phyloP scores from a whole-genome alignment of 164 flowering plant genomes.

The Nymphaea thermarum region DNA sequence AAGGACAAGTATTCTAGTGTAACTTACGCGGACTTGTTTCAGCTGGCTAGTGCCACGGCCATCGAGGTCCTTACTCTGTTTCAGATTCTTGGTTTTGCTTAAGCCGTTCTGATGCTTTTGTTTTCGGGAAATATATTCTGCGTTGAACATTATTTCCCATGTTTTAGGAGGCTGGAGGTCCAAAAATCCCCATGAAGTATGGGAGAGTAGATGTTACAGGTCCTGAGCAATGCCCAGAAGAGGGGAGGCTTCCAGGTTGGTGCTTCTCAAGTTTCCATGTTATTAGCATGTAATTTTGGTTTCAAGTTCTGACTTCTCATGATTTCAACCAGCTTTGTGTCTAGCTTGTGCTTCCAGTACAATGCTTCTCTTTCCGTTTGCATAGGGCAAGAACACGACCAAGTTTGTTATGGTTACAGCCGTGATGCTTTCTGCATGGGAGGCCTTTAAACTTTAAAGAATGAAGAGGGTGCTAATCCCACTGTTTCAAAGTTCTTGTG shows the following conservation, averaged over 20 bases:
- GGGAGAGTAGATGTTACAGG: slow-evolving; percentile 79
- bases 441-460: too few relatives aligned
- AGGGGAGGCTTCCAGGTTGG: slow-evolving; percentile 95
- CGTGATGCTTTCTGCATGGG: too few relatives aligned
- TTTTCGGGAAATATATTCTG: not conserved
- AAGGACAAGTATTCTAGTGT: slow-evolving; percentile 79
- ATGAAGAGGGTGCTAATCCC: too few relatives aligned
- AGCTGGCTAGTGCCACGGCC: slow-evolving; percentile 96
- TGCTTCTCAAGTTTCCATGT: not conserved
- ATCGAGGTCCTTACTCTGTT: slow-evolving; percentile 45
- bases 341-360: too few relatives aligned
- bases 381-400: too few relatives aligned
- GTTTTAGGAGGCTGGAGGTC: slow-evolving; percentile 89
- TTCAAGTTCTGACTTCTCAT: too few relatives aligned
- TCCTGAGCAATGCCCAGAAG: slow-evolving; percentile 86
- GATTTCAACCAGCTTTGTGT: too few relatives aligned
- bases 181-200: slow-evolving; percentile 92
- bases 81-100: not conserved
- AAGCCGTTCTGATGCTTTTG: not conserved
- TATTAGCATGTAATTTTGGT: not conserved
- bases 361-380: too few relatives aligned
- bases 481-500: too few relatives aligned
- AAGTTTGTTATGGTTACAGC: too few relatives aligned
- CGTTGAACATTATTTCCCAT: not conserved
- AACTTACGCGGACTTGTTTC: slow-evolving; percentile 91